Evolutionary conservation across 2,329 filamentous ascomycete genomes (phyloP), one percentile per base, ranked within the genome.

Genomic region (Aspergillus ibericus): DNA sequence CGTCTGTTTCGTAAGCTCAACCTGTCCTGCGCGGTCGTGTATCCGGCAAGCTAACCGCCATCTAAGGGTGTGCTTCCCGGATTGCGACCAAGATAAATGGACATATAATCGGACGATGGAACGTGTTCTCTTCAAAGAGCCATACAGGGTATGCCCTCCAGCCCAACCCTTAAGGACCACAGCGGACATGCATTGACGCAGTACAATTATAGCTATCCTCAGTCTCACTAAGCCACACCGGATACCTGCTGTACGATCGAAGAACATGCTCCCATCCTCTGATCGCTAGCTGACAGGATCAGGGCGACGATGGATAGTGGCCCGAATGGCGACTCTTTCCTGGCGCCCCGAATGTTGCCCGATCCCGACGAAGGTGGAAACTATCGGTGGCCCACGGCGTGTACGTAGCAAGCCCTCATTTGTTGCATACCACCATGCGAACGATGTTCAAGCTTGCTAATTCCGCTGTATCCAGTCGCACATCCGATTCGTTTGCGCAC

Each of bases 251-350:
- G 74, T 76, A 64, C 61, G 64, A 40, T 56, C 34, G 20, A 22
- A 15, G 44, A 32, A 10, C 40, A 9, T 54, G 32, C 52, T 66
- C 60, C 16, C 18, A 42, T 50, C 16, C 10, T 38, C 38, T 38
- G 25, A 50, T 35, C 38, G 25, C 15, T 51, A 27, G 36, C 63
- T 70, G 55, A 73, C 60, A 35, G 25, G 22, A 59, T n/a, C 53
- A 75, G 73, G 49, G 66, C 69, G 53, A 73, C 72, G 38, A 74
- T 75, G 71, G 72, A 75, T 58, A 72, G 70, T 40, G 71, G 72
- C 5, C 67, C 68, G 6, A 53, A 63, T 15, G 71, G 72, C n/a
- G 69, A 73, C 46, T 70, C 70, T 5, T 71, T 70, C 36, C 66
- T 75, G 13, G 66, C 67, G 4, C 67, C 66, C 10, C 69, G 70